These are phyloP conservation scores for Phoenix roebelenii DNA, from an alignment of 176 grass and related monocot genomes.

Conservation along the genomic window DNA sequence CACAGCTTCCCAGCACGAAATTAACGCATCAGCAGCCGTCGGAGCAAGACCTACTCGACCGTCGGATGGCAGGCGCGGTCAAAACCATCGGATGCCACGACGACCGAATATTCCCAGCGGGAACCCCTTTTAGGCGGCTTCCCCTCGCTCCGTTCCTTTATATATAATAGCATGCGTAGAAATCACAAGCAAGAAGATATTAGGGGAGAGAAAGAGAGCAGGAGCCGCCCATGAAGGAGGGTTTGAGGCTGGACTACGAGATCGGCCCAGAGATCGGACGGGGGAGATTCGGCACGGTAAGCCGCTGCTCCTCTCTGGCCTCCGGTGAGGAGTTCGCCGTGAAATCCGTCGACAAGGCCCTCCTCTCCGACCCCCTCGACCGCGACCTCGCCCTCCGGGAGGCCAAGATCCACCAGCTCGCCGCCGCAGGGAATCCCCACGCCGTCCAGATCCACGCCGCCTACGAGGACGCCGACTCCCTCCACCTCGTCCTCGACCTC, in stretches of 20 bases:
- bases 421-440: slow-evolving; percentile 27
- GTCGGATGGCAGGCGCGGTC: too few relatives aligned
- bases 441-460: slow-evolving; percentile 41
- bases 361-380: slow-evolving; percentile 60
- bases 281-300: slow-evolving; percentile 73
- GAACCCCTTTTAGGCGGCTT: too few relatives aligned
- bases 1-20: too few relatives aligned
- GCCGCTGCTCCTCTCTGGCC: slow-evolving; percentile 45
- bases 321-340: slow-evolving; percentile 66
- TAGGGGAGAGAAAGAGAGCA: too few relatives aligned
- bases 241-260: slow-evolving; percentile 59
- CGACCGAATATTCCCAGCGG: too few relatives aligned
- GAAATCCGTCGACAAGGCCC: slow-evolving; percentile 67
- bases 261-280: slow-evolving; percentile 67
- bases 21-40: too few relatives aligned
- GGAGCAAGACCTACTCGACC: too few relatives aligned
- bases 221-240: slow-evolving; percentile 30
- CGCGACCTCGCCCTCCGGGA: slow-evolving; percentile 58
- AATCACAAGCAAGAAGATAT: too few relatives aligned
- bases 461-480: slow-evolving; percentile 49
- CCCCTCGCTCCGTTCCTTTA: too few relatives aligned
- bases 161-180: too few relatives aligned
- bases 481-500: slow-evolving; percentile 65
- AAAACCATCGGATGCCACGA: too few relatives aligned
- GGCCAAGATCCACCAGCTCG: slow-evolving; percentile 54